Conservation (phyloP, 2,329 filamentous ascomycete species). For the Talaromyces amestolkiae region DNA sequence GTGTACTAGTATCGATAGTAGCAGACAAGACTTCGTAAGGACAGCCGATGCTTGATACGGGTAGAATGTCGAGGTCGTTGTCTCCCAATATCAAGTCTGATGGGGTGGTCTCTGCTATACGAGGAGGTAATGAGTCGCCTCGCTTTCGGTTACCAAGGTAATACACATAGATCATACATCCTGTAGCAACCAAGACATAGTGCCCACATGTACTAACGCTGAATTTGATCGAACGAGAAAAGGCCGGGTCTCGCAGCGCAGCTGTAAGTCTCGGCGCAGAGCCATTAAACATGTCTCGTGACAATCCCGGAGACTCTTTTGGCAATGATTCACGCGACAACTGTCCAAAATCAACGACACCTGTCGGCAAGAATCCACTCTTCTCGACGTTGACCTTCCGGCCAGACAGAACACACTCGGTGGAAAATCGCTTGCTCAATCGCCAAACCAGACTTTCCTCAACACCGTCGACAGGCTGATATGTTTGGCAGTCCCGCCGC, state of each 20-base stretch:
- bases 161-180: constrained; percentile 58
- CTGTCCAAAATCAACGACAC: constrained; percentile 30
- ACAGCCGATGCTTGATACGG: constrained; percentile 56
- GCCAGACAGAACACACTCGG: constrained; percentile 49
- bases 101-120: constrained; percentile 10
- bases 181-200: constrained; percentile 57
- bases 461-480: constrained; percentile 33
- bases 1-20: constrained; percentile 61
- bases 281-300: constrained; percentile 20
- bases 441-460: constrained; percentile 38
- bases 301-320: constrained; percentile 19
- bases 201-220: constrained; percentile 58
- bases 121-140: constrained; percentile 14
- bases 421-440: constrained; percentile 49
- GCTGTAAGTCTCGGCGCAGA: constrained; percentile 25
- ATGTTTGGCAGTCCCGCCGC: constrained; percentile 28
- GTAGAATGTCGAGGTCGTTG: constrained; percentile 38
- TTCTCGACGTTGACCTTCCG: constrained; percentile 31
- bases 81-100: constrained; percentile 26
- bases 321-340: constrained; percentile 23
- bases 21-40: constrained; percentile 57
- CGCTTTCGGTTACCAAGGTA: constrained; percentile 33
- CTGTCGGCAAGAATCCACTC: constrained; percentile 39
- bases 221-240: constrained; percentile 40
- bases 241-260: constrained; percentile 23